Evolutionary conservation across 2,329 filamentous ascomycete genomes (phyloP).

Genomic region (Helminthosporium solani): DNA sequence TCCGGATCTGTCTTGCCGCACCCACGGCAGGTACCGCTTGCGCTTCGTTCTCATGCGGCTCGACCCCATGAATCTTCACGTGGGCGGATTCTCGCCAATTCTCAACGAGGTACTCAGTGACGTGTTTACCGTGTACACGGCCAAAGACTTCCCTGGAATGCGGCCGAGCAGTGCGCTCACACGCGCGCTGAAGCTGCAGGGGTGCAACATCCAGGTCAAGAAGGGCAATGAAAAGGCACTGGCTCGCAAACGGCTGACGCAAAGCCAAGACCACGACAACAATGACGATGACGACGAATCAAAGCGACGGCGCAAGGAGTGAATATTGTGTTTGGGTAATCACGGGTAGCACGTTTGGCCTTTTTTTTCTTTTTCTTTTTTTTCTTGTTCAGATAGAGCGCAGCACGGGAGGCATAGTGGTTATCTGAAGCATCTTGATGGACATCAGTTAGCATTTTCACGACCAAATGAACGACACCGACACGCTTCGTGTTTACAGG

Average conservation of each 20-base stretch:
- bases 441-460: constrained; percentile 38
- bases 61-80: constrained; percentile 60
- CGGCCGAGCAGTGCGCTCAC: constrained; percentile 72
- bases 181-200: constrained; percentile 73
- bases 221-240: constrained; percentile 72
- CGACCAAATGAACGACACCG: constrained; percentile 30
- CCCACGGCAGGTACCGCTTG: constrained; percentile 72
- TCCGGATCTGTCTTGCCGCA: constrained; percentile 77
- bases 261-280: constrained; percentile 45
- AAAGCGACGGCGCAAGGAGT: constrained; percentile 42
- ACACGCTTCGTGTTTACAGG: constrained; percentile 8
- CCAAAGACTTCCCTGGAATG: constrained; percentile 87
- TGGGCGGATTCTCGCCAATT: constrained; percentile 52
- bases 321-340: constrained; percentile 9
- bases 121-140: constrained; percentile 76
- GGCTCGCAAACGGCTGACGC: constrained; percentile 43
- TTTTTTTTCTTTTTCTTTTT: no score
- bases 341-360: neutral
- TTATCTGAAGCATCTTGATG: constrained; percentile 37
- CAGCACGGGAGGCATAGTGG: constrained; percentile 25
- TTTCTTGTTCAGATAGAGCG: constrained; percentile 15
- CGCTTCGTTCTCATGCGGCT: constrained; percentile 73
- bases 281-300: constrained; percentile 38
- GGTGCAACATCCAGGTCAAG: constrained; percentile 81
- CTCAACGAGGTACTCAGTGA: constrained; percentile 62